Evolutionary conservation across 139 green algal genomes (phyloP), one percentile per base, ranked within the genome.

Genomic region (Limnomonas spitsbergensis): DNA sequence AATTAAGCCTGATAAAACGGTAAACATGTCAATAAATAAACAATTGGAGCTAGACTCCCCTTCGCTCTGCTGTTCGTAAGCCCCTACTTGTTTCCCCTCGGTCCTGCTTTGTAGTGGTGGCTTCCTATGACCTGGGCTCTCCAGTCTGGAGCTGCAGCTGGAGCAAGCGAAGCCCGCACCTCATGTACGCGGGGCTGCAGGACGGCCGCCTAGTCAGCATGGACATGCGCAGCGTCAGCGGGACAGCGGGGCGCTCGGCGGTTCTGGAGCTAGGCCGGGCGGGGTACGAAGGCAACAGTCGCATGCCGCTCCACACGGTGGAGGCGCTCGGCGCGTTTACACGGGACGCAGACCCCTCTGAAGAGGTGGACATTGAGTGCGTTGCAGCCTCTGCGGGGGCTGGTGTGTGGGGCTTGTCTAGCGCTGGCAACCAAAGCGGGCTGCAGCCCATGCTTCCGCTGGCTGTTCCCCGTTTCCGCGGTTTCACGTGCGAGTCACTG

Each of bases 341-440:
- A 61, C 47, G 47, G 14, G 47, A 20, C 47, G n/a, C n/a, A n/a
- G n/a, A n/a, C n/a, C n/a, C n/a, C n/a, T n/a, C n/a, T n/a, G n/a
- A n/a, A n/a, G n/a, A n/a, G n/a, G n/a, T n/a, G 9, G 61, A 72
- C 6, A 36, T 72, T 37, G 61, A 72, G 61, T 72, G 61, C 29
- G 6, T 72, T 20, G 61, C 29, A 7, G 61, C 61, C 26, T 34
- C 61, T 34, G 6, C 61, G 26, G 61, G 61, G 29, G 7, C 7
- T 7, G 61, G 61, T 24, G 61, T 72, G 61, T 72, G 61, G 61
- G 61, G 27, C 27, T 37, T 72, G 47, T 20, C 47, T 14, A 20
- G 14, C 14, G 47, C 47, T 14, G 47, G 14, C 14, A 20, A 20
- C 14, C 47, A 29, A 14, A 20, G 47, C 47, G 47, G 14, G 47